These are phyloP conservation scores for Trichophyton rubrum DNA, from an alignment of 2,329 filamentous ascomycete genomes.

Conservation along the genomic window DNA sequence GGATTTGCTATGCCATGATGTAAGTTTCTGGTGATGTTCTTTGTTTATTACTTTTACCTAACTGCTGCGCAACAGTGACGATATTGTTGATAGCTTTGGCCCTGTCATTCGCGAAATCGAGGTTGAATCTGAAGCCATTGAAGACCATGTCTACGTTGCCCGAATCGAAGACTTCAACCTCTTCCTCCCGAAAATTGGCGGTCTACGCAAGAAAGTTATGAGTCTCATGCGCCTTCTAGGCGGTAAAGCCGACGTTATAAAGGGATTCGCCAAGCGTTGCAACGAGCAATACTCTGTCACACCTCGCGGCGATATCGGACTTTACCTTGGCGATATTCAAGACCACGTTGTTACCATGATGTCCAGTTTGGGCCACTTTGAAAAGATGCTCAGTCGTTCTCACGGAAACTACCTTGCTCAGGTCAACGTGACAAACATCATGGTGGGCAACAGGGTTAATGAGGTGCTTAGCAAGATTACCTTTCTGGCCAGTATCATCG, in stretches of 20 bases:
- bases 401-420: conserved; percentile 96
- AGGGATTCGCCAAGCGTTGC: conserved; percentile 95
- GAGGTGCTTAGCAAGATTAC: conserved; percentile 89
- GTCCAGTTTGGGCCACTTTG: conserved; percentile 86
- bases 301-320: conserved; percentile 86
- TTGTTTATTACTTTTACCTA: not conserved
- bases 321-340: conserved; percentile 95
- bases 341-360: conserved; percentile 99
- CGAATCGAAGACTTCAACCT: conserved; percentile 77
- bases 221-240: conserved; percentile 82
- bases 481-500: conserved; percentile 83
- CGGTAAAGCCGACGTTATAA: conserved; percentile 96
- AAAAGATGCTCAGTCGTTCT: conserved; percentile 89
- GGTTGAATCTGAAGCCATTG: conserved; percentile 77
- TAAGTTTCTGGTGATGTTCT: conserved; percentile 34
- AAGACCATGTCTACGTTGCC: conserved; percentile 89
- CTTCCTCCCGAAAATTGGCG: conserved; percentile 79
- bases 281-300: conserved; percentile 95
- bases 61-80: conserved; percentile 48
- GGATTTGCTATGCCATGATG: conserved; percentile 98
- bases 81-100: conserved; percentile 93
- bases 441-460: conserved; percentile 78
- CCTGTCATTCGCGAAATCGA: conserved; percentile 82
- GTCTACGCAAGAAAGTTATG: conserved; percentile 88
- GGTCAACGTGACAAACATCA: conserved; percentile 80